Evolutionary conservation across 805 yeast genomes (phyloP), one percentile per base, ranked within the genome.

Genomic region (Candida cerambycidarum): DNA sequence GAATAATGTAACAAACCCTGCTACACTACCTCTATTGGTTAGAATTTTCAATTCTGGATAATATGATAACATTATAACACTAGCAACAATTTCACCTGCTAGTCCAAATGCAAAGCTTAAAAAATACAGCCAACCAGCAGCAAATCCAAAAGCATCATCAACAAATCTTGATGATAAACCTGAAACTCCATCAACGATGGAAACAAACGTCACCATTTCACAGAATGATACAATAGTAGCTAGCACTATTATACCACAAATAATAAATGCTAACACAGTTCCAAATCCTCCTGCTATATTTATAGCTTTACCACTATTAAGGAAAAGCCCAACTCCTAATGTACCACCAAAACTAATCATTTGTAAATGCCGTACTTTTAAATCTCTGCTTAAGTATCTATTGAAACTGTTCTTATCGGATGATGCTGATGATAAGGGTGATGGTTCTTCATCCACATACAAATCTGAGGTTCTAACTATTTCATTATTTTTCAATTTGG

Each of bases 261-360:
- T 62, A 0, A 73, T 42, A 56, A 81, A 85, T 1, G 92, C 90
- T 11, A 85, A 51, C 4, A 85, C 61, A 7, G 88, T 78, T 0
- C 95, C 95, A 40, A 85, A 65, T 0, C 92, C 92, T 1, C 95
- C 95, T 2, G 86, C 84, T 13, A 81, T 80, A 14, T 81, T 71
- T 40, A 85, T 73, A 0, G 89, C 85, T 53, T 84, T 82, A 3
- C 93, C 90, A 5, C 85, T 77, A 32, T 82, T 79, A 17, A 85
- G 63, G 43, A 83, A 73, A 14, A 85, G 61, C 0, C 95, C 93
- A 12, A 85, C 92, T 1, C 93, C 93, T 4, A 85, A 59, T 0
- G 90, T 83, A 1, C 89, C 92, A 2, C 89, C 89, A 23, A 86
- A 67, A 0, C 90, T 85, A 36, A 85, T 81, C 81, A 85, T 83